Evolutionary conservation across 1,284 basidiomycete genomes (phyloP).

Genomic region (Rugosomyces carneus): DNA sequence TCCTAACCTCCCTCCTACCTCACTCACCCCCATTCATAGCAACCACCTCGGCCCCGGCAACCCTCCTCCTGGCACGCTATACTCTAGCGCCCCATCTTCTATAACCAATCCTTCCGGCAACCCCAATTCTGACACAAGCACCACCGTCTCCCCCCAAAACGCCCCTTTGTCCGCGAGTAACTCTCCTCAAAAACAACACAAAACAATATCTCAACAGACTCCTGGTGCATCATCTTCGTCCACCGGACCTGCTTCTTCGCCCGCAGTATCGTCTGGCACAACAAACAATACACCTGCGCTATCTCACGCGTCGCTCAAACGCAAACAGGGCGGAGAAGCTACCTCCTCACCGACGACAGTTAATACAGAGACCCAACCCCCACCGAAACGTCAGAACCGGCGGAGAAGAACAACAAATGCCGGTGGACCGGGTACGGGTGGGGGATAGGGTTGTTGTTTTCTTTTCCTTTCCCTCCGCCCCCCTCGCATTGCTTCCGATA

Average conservation of each 20-base stretch:
- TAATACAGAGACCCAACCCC: slow-evolving; percentile 40
- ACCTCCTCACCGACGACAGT: slow-evolving; percentile 44
- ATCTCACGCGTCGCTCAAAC: slow-evolving; percentile 53
- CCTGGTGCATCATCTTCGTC: slow-evolving; percentile 33
- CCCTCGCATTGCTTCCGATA: slow-evolving; percentile 17
- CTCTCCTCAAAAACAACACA: slow-evolving; percentile 50
- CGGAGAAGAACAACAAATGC: slow-evolving; percentile 43
- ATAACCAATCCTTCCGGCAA: slow-evolving; percentile 32
- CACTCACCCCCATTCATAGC: slow-evolving; percentile 14
- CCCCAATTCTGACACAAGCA: slow-evolving; percentile 16
- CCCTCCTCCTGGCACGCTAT: slow-evolving; percentile 32
- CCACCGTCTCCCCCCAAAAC: slow-evolving; percentile 45
- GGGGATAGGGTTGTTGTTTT: not conserved
- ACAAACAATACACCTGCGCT: slow-evolving; percentile 45
- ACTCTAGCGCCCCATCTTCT: slow-evolving; percentile 40
- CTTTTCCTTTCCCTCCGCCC: not conserved
- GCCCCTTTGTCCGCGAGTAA: slow-evolving; percentile 40
- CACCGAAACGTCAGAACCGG: slow-evolving; percentile 45
- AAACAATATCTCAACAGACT: slow-evolving; percentile 34
- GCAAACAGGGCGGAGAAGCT: slow-evolving; percentile 48
- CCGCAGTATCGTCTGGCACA: slow-evolving; percentile 29
- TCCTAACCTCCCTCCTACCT: slow-evolving; percentile 16
- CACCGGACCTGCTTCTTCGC: slow-evolving; percentile 36
- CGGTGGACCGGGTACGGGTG: slow-evolving; percentile 12
- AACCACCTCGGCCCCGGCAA: slow-evolving; percentile 13